Evolutionary conservation across 2,329 filamentous ascomycete species (phyloP).

Genomic region (Nothopassalora personata): DNA sequence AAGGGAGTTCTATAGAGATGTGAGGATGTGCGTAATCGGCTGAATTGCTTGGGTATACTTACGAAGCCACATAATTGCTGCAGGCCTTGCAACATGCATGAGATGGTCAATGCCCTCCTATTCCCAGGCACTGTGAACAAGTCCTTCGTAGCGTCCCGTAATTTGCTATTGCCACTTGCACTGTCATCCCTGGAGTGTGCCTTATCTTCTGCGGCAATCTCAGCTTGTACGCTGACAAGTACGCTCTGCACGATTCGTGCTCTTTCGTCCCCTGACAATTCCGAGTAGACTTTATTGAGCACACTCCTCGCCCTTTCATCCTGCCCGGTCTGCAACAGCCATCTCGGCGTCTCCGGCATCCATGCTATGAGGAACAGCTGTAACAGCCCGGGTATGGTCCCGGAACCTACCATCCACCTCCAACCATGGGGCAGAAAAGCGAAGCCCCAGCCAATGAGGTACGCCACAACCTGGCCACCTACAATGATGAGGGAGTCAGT

Average conservation of each 20-base stretch:
- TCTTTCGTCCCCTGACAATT: slow-evolving; percentile 21
- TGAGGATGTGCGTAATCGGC: neutral
- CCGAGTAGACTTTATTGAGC: slow-evolving; percentile 38
- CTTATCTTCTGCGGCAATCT: slow-evolving; percentile 47
- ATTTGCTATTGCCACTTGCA: neutral
- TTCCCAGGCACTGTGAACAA: slow-evolving; percentile 46
- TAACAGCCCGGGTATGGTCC: slow-evolving; percentile 66
- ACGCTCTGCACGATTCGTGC: slow-evolving; percentile 53
- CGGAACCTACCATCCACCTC: slow-evolving; percentile 88
- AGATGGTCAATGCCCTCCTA: slow-evolving; percentile 71
- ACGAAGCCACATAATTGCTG: slow-evolving; percentile 56
- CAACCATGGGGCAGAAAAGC: slow-evolving; percentile 59
- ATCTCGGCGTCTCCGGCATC: slow-evolving; percentile 86
- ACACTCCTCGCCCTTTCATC: slow-evolving; percentile 59
- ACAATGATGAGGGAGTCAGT: slow-evolving; percentile 68
- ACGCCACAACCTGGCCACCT: slow-evolving; percentile 81
- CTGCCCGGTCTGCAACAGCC: slow-evolving; percentile 67
- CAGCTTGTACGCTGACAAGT: slow-evolving; percentile 64
- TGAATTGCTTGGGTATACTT: neutral
- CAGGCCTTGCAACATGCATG: slow-evolving; percentile 77
- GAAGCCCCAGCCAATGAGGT: slow-evolving; percentile 74
- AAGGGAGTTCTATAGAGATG: slow-evolving; percentile 35
- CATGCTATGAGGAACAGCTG: slow-evolving; percentile 64
- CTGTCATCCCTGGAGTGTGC: slow-evolving; percentile 5
- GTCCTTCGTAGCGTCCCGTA: slow-evolving; percentile 31